Conservation (phyloP, 192 early-diverging fungal species). For the Rhizophagus clarus region DNA sequence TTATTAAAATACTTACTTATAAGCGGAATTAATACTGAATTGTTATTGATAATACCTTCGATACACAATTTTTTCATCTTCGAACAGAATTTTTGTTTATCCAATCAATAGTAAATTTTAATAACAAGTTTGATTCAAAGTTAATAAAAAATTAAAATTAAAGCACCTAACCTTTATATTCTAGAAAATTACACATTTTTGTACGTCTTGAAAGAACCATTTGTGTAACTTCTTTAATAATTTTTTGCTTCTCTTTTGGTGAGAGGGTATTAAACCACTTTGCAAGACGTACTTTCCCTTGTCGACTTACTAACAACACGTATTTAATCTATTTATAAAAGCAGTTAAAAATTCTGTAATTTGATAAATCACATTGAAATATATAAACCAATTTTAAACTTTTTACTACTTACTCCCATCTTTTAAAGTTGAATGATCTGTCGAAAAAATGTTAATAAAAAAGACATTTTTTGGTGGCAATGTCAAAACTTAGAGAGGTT, state of each 20-base stretch:
- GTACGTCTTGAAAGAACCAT: slow-evolving; percentile 84
- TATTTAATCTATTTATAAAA: slow-evolving; percentile 63
- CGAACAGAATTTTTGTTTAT: not conserved
- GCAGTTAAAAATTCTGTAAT: not conserved
- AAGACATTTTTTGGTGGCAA: not conserved
- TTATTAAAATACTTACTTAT: not conserved
- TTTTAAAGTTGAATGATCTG: not conserved
- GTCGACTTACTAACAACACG: slow-evolving; percentile 77
- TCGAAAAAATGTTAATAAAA: not conserved
- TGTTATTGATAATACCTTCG: slow-evolving; percentile 46
- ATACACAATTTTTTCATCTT: slow-evolving; percentile 66
- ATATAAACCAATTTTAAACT: not conserved
- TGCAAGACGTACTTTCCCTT: slow-evolving; percentile 80
- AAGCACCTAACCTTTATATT: slow-evolving; percentile 79
- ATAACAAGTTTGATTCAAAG: not conserved
- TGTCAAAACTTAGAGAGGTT: not conserved
- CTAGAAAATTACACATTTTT: slow-evolving; percentile 98
- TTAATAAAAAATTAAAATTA: slow-evolving; percentile 14
- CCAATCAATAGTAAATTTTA: not conserved
- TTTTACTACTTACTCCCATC: not conserved
- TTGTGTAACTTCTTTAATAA: slow-evolving; percentile 91
- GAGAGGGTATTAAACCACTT: slow-evolving; percentile 81
- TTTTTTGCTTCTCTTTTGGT: slow-evolving; percentile 92
- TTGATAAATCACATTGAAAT: not conserved
- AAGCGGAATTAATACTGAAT: not conserved